phyloP scores from a whole-genome alignment of 192 early-diverging fungal genomes.

The Backusella mclennaniae region DNA sequence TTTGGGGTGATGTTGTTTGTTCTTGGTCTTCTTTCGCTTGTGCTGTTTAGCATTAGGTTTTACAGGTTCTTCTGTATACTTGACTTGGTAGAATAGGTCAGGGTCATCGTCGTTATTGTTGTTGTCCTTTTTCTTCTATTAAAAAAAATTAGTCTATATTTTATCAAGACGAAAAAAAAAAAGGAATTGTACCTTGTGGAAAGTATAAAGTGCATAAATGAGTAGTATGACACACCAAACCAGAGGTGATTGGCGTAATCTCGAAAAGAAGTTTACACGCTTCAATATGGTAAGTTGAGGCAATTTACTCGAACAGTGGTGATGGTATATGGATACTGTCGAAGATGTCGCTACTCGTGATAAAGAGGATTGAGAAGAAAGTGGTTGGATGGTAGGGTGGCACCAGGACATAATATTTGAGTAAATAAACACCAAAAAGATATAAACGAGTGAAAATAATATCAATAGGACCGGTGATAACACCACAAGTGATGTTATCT shows the following conservation, averaged over 20 bases:
- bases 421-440: constrained; percentile 8
- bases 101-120: neutral
- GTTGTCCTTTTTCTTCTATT: neutral
- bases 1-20: neutral
- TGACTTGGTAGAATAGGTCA: neutral
- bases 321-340: neutral
- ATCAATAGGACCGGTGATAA: constrained; percentile 9
- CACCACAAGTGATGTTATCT: constrained; percentile 15
- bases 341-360: neutral
- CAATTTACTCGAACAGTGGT: neutral
- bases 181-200: neutral
- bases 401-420: constrained; percentile 4
- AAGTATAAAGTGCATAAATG: constrained; percentile 1
- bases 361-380: neutral
- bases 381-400: neutral
- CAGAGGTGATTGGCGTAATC: neutral
- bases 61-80: neutral
- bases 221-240: neutral
- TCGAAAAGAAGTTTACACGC: neutral
- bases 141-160: neutral
- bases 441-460: constrained; percentile 8
- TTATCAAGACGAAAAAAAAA: neutral
- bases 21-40: neutral
- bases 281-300: neutral
- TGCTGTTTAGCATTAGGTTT: neutral